Percentiles rank a stretch among this genome's conserved stretches.
phyloP scores from a whole-genome alignment of 106 monocot genomes.

The Phalaenopsis equestris region DNA sequence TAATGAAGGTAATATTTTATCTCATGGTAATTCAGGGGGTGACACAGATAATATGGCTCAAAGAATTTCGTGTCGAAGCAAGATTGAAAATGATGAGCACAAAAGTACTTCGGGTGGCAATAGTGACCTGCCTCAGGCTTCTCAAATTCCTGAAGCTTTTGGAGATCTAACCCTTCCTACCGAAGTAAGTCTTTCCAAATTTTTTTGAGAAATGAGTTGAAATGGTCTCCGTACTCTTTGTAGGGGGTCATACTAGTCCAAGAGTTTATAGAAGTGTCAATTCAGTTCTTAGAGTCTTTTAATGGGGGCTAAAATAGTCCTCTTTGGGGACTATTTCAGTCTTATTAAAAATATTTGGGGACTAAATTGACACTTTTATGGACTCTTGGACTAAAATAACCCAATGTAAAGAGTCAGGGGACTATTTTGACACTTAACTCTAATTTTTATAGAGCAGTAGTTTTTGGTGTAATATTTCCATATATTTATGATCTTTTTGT shows the following conservation, averaged over 20 bases:
- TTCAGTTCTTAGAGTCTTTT: no score
- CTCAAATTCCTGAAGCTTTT: conserved; percentile 33
- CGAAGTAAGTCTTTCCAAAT: conserved; percentile 40
- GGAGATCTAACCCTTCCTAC: conserved; percentile 35
- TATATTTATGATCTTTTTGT: background rate
- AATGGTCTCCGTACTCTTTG: no score
- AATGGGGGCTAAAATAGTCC: no score
- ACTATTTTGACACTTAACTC: no score
- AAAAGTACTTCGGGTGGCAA: conserved; percentile 9
- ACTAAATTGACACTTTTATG: no score
- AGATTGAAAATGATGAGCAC: conserved; percentile 22
- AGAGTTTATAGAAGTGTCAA: no score
- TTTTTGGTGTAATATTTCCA: background rate
- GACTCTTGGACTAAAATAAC: no score
- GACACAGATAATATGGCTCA: conserved; percentile 35
- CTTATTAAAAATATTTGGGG: no score
- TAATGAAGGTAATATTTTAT: conserved; percentile 5
- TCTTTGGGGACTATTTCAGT: no score
- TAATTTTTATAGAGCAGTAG: background rate
- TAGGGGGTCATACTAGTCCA: no score
- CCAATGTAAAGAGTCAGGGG: no score
- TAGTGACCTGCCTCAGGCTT: conserved; percentile 15
- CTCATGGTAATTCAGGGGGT: conserved; percentile 25
- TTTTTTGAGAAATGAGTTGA: no score
- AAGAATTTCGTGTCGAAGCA: conserved; percentile 17